Evolutionary conservation across 352 stramenopile species (phyloP), one percentile per base, ranked within the genome.

Genomic region (Pythium phragmitis): DNA sequence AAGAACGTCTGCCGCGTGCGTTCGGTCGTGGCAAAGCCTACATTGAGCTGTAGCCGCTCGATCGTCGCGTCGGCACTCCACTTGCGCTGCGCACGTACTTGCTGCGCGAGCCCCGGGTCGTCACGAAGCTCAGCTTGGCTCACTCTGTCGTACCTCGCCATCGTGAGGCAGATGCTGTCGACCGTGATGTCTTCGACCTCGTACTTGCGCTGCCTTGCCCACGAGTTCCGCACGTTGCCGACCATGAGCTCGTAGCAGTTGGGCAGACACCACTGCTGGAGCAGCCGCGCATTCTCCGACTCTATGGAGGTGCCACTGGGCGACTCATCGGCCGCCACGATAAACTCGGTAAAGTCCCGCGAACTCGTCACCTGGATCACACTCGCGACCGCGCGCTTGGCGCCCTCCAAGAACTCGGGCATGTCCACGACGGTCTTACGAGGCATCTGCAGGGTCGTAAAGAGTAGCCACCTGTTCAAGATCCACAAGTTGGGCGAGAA

Each of bases 41-140:
- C 62, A 37, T 63, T 68, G 23, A 68, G 53, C 46, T 68, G 62
- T 23, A 68, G 49, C 9, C 62, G 62, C 30, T 68, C 62, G 46
- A 63, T 49, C n/a, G 36, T 63, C n/a, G 62, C 54, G 26, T 63
- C 45, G 0, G 19, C 9, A 21, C 55, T 63, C 62, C 62, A 68
- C 55, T 41, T 36, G 48, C 54, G 55, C 23, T 58, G 48, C 55
- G 58, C 62, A 34, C 45, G 28, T 21, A 68, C 45, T 41, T 67
- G 60, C 52, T 67, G 60, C 21, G 60, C 60, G 34, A 67, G 60
- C 53, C 37, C 48, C 4, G 36, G 16, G 26, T 68, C 61, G 16
- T 47, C 48, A 2, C 7, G 46, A 21, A 68, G 36, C 39, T 68
- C 54, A 0, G n/a, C 19, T 26, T 48, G 12, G 19, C 43, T 58